phyloP scores from a whole-genome alignment of 176 grass and related monocot genomes.

The Musa schizocarpa region DNA sequence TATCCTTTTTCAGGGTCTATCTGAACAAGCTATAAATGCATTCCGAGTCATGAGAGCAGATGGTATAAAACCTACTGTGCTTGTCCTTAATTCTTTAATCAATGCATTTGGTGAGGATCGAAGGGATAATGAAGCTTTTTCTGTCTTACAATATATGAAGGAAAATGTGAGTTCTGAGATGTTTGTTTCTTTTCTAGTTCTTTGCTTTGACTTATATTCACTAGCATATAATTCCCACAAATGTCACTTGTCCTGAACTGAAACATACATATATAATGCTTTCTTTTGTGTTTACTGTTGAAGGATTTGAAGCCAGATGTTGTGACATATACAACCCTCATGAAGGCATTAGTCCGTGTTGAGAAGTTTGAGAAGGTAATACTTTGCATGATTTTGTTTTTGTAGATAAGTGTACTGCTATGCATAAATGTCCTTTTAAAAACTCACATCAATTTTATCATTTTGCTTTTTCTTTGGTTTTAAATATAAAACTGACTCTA shows the following conservation, averaged over 20 bases:
- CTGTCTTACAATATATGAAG: constrained; percentile 85
- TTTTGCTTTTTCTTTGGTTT: neutral
- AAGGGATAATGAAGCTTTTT: constrained; percentile 90
- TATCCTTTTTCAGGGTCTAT: constrained; percentile 55
- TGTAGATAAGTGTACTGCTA: neutral
- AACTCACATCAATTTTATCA: neutral
- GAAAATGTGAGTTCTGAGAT: constrained; percentile 60
- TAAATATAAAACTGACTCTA: neutral
- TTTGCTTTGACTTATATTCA: constrained; percentile 13
- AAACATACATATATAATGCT: neutral
- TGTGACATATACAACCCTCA: constrained; percentile 95
- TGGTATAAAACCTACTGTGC: constrained; percentile 64
- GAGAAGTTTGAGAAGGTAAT: constrained; percentile 91
- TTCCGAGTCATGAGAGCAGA: constrained; percentile 91
- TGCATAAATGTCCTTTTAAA: neutral
- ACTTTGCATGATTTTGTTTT: neutral
- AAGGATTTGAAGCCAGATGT: constrained; percentile 88
- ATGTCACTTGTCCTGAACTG: neutral
- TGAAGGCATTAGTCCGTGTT: constrained; percentile 95
- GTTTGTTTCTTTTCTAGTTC: neutral
- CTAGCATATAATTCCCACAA: neutral
- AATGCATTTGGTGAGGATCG: constrained; percentile 94
- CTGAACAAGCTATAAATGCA: constrained; percentile 84
- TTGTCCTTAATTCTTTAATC: constrained; percentile 86
- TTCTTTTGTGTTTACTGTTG: constrained; percentile 23